These are phyloP conservation scores for Trichoderma sp. DNA, from an alignment of 2,329 filamentous ascomycete species.

Conservation along the genomic window DNA sequence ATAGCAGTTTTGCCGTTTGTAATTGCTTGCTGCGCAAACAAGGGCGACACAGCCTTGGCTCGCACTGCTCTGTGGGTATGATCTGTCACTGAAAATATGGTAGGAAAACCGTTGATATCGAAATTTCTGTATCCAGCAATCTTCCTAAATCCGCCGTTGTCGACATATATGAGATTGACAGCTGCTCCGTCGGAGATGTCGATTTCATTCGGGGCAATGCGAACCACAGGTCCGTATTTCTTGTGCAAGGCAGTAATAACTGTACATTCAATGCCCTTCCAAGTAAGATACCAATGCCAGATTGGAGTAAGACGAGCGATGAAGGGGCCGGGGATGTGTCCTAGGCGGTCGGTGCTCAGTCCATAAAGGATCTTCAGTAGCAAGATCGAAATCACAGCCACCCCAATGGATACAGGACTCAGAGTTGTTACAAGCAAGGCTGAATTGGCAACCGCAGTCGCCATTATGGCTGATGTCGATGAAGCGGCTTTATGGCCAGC, in stretches of 20 bases:
- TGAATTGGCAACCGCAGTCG: background rate
- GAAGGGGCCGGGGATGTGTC: background rate
- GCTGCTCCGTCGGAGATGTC: background rate
- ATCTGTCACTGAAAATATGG: background rate
- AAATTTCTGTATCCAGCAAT: background rate
- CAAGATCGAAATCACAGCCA: background rate
- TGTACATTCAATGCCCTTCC: background rate
- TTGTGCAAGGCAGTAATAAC: background rate
- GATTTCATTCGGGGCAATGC: background rate
- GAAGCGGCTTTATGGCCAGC: background rate
- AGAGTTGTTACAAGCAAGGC: background rate
- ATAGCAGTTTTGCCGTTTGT: background rate
- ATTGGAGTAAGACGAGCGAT: background rate
- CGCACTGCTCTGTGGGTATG: background rate
- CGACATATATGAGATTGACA: background rate
- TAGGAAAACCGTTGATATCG: background rate
- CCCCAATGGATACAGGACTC: background rate
- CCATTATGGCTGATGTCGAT: background rate
- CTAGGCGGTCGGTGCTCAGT: background rate
- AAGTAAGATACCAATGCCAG: background rate
- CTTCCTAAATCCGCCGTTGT: background rate
- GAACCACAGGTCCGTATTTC: background rate
- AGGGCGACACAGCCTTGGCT: background rate
- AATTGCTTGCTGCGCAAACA: background rate
- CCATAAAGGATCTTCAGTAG: background rate